phyloP scores from a whole-genome alignment of 2,329 filamentous ascomycete species.

The Aquanectria penicillioides region DNA sequence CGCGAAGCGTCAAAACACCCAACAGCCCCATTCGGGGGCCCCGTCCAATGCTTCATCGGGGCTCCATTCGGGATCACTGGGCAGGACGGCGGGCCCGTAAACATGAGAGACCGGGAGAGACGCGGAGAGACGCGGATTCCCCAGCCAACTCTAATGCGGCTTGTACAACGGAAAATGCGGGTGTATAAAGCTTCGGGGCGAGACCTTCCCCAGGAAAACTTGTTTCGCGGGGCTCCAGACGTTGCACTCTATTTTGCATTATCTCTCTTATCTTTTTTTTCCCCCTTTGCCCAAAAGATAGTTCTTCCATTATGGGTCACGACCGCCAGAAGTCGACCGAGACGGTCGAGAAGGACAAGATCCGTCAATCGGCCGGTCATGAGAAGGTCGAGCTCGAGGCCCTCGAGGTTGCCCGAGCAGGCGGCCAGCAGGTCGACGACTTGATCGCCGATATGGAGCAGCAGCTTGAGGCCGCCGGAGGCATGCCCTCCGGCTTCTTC shows the following conservation, averaged over 20 bases:
- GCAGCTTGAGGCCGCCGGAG: slow-evolving; percentile 48
- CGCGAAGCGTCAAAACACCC: slow-evolving; percentile 20
- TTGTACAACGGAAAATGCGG: slow-evolving; percentile 11
- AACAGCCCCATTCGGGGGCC: slow-evolving; percentile 18
- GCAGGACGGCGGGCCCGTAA: background rate
- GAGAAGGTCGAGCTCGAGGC: slow-evolving; percentile 48
- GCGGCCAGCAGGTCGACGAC: slow-evolving; percentile 48
- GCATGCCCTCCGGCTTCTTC: slow-evolving; percentile 55
- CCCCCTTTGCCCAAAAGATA: background rate
- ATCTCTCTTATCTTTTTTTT: slow-evolving; percentile 6
- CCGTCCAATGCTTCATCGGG: slow-evolving; percentile 10
- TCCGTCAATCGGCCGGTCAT: slow-evolving; percentile 28
- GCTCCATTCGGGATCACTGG: slow-evolving; percentile 25
- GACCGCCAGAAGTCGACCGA: slow-evolving; percentile 33
- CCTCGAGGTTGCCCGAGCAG: slow-evolving; percentile 48
- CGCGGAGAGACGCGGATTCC: no score
- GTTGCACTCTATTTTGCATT: background rate
- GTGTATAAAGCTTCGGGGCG: slow-evolving; percentile 17
- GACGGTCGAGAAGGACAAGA: slow-evolving; percentile 36
- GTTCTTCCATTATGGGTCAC: slow-evolving; percentile 24
- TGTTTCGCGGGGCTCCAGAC: slow-evolving; percentile 19
- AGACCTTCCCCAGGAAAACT: slow-evolving; percentile 18
- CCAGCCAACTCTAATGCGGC: slow-evolving; percentile 16
- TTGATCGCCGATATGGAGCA: slow-evolving; percentile 55
- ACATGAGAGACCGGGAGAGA: background rate